Conservation (phyloP, 495 filamentous ascomycete species). For the Gamarada debralockiae region DNA sequence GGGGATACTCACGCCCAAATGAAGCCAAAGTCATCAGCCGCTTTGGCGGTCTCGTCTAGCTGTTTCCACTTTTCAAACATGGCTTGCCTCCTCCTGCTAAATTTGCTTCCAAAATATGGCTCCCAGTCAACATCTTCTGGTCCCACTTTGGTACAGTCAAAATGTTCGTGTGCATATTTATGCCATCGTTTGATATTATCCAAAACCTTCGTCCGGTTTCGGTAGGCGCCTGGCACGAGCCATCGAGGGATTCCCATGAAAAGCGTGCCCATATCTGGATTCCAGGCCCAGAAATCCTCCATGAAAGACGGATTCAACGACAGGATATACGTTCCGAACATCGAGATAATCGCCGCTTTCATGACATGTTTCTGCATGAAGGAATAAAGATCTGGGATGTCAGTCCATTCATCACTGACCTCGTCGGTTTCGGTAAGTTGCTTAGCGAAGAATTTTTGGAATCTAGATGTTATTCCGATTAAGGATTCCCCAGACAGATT, state of each 20-base stretch:
- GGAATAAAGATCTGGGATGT: neutral
- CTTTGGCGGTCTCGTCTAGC: neutral
- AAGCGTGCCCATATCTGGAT: neutral
- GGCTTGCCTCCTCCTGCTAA: neutral
- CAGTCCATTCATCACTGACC: neutral
- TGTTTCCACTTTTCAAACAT: neutral
- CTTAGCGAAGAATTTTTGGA: neutral
- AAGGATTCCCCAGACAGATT: neutral
- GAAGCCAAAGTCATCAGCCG: neutral
- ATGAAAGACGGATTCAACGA: neutral
- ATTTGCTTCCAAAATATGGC: neutral
- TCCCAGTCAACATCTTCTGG: neutral
- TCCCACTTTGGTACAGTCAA: neutral
- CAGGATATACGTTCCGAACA: neutral
- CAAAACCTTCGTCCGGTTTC: neutral
- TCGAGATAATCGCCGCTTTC: neutral
- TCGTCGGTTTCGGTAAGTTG: neutral
- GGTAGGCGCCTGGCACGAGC: neutral
- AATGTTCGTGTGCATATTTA: too few relatives aligned
- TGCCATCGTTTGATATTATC: neutral
- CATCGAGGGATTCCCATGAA: neutral
- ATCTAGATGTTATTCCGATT: neutral
- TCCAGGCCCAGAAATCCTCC: neutral
- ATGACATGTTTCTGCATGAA: neutral
- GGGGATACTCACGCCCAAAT: neutral